Conservation (phyloP, 192 early-diverging fungal species). For the Coemansia sp. region DNA sequence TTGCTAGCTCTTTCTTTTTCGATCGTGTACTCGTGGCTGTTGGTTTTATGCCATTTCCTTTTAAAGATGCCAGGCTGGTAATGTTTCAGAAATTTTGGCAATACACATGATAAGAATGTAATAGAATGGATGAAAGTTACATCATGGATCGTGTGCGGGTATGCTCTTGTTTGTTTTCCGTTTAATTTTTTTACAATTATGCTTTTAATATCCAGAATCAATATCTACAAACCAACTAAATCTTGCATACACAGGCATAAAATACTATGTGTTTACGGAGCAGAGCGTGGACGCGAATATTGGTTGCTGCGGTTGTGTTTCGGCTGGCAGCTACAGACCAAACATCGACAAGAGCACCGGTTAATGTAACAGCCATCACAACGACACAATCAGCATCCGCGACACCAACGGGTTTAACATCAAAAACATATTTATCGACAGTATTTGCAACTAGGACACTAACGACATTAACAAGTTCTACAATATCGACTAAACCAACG, state of each 20-base stretch:
- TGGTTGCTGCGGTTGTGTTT: neutral
- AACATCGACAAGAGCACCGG: neutral
- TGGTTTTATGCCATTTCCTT: neutral
- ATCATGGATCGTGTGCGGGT: too few species aligned
- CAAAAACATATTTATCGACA: neutral
- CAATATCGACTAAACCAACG: neutral
- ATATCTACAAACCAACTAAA: neutral
- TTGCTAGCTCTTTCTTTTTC: neutral
- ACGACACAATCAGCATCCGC: neutral
- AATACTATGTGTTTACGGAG: slow-evolving; percentile 1
- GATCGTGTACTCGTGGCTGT: neutral
- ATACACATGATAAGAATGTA: neutral
- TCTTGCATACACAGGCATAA: neutral
- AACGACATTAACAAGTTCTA: neutral
- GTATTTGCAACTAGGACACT: neutral
- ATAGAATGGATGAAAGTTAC: too few species aligned
- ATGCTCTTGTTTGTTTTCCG: neutral
- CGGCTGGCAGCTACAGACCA: neutral
- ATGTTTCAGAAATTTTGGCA: neutral
- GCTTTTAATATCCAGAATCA: neutral
- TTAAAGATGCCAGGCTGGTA: neutral
- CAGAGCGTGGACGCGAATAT: neutral
- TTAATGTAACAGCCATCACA: neutral
- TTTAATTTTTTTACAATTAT: neutral
- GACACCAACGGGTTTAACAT: too few species aligned